Evolutionary conservation across 1,139 yeast genomes (phyloP).

Genomic region (Geotrichum reessii): DNA sequence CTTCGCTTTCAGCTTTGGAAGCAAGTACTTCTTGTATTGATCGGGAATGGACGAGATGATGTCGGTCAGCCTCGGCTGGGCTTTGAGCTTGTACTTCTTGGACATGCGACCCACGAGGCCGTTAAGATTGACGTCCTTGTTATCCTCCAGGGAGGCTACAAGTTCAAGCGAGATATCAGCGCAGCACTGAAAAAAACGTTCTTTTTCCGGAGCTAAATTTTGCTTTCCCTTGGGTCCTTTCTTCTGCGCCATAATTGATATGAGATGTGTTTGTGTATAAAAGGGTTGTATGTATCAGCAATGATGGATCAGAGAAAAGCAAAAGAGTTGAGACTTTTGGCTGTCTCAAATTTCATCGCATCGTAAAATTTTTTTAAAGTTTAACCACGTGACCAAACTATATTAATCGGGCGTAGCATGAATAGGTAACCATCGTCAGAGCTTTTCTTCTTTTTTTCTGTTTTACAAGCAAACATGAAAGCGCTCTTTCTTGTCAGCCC

Average conservation of each 20-base stretch:
- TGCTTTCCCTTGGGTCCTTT: constrained; percentile 31
- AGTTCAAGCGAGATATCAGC: constrained; percentile 87
- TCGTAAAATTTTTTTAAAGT: not conserved
- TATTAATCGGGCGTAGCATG: not conserved
- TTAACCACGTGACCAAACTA: not conserved
- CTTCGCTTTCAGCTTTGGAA: constrained; percentile 92
- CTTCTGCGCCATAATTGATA: constrained; percentile 13
- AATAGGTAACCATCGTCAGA: not conserved
- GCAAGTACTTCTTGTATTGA: constrained; percentile 81
- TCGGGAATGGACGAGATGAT: constrained; percentile 94
- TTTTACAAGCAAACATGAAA: not conserved
- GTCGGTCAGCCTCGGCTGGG: constrained; percentile 92
- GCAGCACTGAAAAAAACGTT: constrained; percentile 86
- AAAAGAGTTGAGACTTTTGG: not conserved
- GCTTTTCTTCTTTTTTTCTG: not conserved
- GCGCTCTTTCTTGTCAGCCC: not conserved
- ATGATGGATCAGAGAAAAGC: not conserved
- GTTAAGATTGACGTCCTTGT: constrained; percentile 81
- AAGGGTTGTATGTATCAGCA: not conserved
- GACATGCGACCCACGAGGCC: constrained; percentile 82
- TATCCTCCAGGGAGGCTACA: constrained; percentile 62
- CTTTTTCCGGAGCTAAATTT: constrained; percentile 56
- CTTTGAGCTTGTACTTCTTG: constrained; percentile 82
- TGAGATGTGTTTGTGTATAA: not conserved
- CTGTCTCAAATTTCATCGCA: not conserved